These are phyloP conservation scores for Fusarium lateritium DNA, from an alignment of 2,329 filamentous ascomycete species.

Conservation along the genomic window DNA sequence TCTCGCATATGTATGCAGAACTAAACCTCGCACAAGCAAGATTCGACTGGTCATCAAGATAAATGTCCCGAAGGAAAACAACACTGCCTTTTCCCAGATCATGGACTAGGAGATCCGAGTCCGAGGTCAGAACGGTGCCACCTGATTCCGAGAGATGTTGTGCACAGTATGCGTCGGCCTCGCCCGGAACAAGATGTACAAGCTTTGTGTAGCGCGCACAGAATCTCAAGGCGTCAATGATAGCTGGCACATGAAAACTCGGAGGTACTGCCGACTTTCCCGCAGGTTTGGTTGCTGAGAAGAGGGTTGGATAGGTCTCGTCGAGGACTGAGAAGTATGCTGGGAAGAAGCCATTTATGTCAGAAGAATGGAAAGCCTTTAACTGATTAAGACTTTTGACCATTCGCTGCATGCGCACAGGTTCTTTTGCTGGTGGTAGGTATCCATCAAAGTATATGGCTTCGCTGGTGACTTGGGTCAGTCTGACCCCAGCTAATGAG, in stretches of 20 bases:
- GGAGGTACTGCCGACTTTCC: slow-evolving; percentile 61
- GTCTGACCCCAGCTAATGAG: background rate
- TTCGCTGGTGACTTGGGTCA: slow-evolving; percentile 51
- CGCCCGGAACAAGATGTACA: slow-evolving; percentile 79
- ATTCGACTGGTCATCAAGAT: slow-evolving; percentile 50
- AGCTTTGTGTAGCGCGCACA: slow-evolving; percentile 60
- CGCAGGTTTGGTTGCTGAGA: slow-evolving; percentile 41
- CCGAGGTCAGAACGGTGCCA: slow-evolving; percentile 80
- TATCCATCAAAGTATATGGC: slow-evolving; percentile 90
- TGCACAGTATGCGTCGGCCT: slow-evolving; percentile 89
- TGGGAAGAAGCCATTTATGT: slow-evolving; percentile 46
- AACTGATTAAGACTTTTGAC: slow-evolving; percentile 71
- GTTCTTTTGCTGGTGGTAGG: slow-evolving; percentile 77
- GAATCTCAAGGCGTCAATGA: slow-evolving; percentile 77
- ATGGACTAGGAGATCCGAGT: slow-evolving; percentile 87
- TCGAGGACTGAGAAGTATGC: slow-evolving; percentile 37
- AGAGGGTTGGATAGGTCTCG: slow-evolving; percentile 42
- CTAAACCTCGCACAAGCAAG: slow-evolving; percentile 50
- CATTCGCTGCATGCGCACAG: slow-evolving; percentile 73
- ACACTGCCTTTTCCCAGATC: slow-evolving; percentile 77
- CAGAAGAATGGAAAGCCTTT: slow-evolving; percentile 59
- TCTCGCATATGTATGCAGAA: slow-evolving; percentile 57
- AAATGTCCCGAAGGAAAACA: slow-evolving; percentile 77
- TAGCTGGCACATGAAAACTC: slow-evolving; percentile 83
- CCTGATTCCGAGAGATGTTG: slow-evolving; percentile 68